phyloP scores from a whole-genome alignment of 2,329 filamentous ascomycete genomes.

The Fonsecaea multimorphosa region DNA sequence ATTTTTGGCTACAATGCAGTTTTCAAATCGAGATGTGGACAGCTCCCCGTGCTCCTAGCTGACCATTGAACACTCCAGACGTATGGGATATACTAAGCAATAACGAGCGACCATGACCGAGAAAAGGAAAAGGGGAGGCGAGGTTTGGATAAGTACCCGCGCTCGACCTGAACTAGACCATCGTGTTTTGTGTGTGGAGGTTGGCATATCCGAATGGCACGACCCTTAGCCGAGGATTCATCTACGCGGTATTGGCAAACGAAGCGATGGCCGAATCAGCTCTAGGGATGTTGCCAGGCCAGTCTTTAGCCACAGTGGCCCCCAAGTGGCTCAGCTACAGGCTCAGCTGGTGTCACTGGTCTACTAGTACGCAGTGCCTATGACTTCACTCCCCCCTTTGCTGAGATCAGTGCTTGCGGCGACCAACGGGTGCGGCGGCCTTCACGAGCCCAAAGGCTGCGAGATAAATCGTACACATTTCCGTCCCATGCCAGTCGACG shows the following conservation, averaged over 20 bases:
- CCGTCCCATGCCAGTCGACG: neutral
- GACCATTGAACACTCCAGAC: neutral
- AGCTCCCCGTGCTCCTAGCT: neutral
- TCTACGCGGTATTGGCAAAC: neutral
- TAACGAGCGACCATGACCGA: conserved; percentile 20
- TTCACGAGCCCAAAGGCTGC: conserved; percentile 23
- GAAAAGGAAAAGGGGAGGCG: conserved; percentile 7
- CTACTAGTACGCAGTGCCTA: conserved; percentile 1
- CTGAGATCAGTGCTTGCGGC: neutral
- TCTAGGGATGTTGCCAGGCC: neutral
- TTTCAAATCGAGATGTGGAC: neutral
- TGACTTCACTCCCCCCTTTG: conserved; percentile 27
- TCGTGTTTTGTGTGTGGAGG: conserved; percentile 20
- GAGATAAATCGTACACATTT: conserved; percentile 8
- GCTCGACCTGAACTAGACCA: conserved; percentile 21
- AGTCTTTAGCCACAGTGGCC: no score
- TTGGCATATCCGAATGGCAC: conserved; percentile 30
- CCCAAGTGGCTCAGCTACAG: neutral
- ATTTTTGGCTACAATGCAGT: conserved; percentile 1
- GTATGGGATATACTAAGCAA: neutral
- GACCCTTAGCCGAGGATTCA: conserved; percentile 18
- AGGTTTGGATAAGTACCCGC: neutral
- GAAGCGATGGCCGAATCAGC: neutral
- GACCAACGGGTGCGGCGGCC: conserved; percentile 11
- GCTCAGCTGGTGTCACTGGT: neutral